These are phyloP conservation scores for Pseudozyma pruni DNA, from an alignment of 1,284 basidiomycete species.

Conservation along the genomic window DNA sequence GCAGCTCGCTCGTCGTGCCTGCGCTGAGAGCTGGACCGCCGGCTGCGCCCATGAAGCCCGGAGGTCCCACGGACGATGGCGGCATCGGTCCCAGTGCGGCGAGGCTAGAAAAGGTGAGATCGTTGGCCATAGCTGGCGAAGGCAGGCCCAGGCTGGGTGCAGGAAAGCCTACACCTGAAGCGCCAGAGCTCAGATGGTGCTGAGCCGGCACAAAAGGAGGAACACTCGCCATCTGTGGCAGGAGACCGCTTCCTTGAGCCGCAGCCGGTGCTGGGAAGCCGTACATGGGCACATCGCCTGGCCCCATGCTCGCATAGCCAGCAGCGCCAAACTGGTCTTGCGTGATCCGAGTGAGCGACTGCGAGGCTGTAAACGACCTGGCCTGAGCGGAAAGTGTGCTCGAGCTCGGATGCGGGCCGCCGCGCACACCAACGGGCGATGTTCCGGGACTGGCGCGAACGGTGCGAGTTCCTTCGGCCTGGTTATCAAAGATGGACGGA, in stretches of 20 bases:
- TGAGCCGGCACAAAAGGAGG: slow-evolving; percentile 17
- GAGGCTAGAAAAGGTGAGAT: slow-evolving; percentile 45
- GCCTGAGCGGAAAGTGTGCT: slow-evolving; percentile 38
- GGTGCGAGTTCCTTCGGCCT: slow-evolving; percentile 37
- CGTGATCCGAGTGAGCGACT: slow-evolving; percentile 9
- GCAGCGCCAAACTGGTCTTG: slow-evolving; percentile 9
- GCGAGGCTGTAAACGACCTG: slow-evolving; percentile 27
- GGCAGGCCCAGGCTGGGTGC: not conserved
- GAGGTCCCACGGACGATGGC: slow-evolving; percentile 37
- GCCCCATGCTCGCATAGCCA: slow-evolving; percentile 3
- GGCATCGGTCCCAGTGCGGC: slow-evolving; percentile 53
- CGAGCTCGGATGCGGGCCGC: not conserved
- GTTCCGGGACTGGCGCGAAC: slow-evolving; percentile 47
- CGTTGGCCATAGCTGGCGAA: slow-evolving; percentile 8
- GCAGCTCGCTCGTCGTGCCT: slow-evolving; percentile 31
- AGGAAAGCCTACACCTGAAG: slow-evolving; percentile 3
- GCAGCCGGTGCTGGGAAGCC: slow-evolving; percentile 8
- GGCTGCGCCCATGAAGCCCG: slow-evolving; percentile 12
- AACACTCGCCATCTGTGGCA: slow-evolving; percentile 13
- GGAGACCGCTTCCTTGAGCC: slow-evolving; percentile 6
- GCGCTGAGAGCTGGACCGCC: slow-evolving; percentile 11
- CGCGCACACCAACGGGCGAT: slow-evolving; percentile 24
- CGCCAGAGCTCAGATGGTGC: slow-evolving; percentile 12
- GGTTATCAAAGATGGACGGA: slow-evolving; percentile 25
- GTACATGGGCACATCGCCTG: slow-evolving; percentile 2